Evolutionary conservation across 2,329 filamentous ascomycete genomes (phyloP), one percentile per base, ranked within the genome.

Genomic region (Botrytis tulipae): DNA sequence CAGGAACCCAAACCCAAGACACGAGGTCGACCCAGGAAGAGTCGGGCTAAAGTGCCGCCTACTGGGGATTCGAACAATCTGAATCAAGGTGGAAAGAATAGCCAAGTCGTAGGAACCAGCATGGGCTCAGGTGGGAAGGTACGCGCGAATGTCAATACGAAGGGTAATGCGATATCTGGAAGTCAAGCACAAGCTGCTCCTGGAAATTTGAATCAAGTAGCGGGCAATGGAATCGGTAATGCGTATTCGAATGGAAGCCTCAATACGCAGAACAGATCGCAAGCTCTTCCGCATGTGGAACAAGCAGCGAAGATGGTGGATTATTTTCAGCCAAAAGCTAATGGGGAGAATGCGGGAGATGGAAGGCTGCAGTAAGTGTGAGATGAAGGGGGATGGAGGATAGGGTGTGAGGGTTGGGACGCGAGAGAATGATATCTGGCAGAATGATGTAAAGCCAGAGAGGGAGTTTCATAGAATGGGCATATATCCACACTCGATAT

Each of bases 321-420:
- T 57, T 69, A 69, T 69, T 69, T 69, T 29, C 66, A 69, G 48
- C 32, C 48, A 2, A 69, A 69, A 40, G 18, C 40, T 7, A 37
- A 37, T 2, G 66, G 14, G n/a, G 66, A 57, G 22, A 29, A 4
- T 14, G 48, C 66, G 35, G 66, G 48, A n/a, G 66, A 69, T 69
- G 66, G 66, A 6, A 69, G 51, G 2, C 29, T 57, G n/a, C 66
- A 35, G n/a, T 69, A 68, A n/a, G 12, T 66, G 29, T 8, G 29
- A 2, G 5, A 10, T 2, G 0, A 10, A 3, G 9, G 8, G 10
- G 10, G 20, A 25, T n/a, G n/a, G n/a, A n/a, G n/a, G n/a, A n/a
- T n/a, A n/a, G n/a, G 44, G 12, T 10, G 20, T 0, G 29, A n/a
- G 2, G 7, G 12, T 9, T 32, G 1, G 18, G 40, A 32, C 16